A percentile compares a stretch with the other conserved stretches of the same genome.
These are phyloP conservation scores for Penicillium steckii DNA, from an alignment of 495 filamentous ascomycete genomes.

Conservation along the genomic window DNA sequence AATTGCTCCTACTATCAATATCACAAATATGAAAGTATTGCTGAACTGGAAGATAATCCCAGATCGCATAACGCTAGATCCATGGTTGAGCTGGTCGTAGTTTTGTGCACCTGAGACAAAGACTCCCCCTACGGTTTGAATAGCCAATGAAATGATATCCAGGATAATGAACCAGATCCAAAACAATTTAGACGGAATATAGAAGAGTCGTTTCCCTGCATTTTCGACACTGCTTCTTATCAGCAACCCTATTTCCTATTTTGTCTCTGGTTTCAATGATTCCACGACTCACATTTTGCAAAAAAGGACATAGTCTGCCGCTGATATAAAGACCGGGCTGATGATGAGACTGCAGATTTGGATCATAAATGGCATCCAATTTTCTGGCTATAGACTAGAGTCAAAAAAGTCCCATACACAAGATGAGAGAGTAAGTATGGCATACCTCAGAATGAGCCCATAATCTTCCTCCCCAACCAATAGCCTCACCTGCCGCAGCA, in stretches of 20 bases:
- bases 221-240: conserved; percentile 1
- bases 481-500: not conserved
- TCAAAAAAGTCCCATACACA: not conserved
- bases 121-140: conserved; percentile 7
- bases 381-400: not conserved
- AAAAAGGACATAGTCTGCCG: conserved; percentile 6
- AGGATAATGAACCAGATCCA: conserved; percentile 1
- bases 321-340: conserved; percentile 5
- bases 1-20: not conserved
- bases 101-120: conserved; percentile 1
- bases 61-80: not conserved
- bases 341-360: conserved; percentile 7
- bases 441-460: conserved; percentile 5
- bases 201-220: not conserved
- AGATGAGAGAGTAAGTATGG: not conserved
- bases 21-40: conserved; percentile 2
- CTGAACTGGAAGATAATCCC: conserved; percentile 9
- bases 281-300: conserved; percentile 7
- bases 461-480: conserved; percentile 2
- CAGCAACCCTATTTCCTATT: not conserved
- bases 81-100: not conserved
- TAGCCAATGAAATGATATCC: conserved; percentile 7
- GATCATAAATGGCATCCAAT: conserved; percentile 8
- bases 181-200: not conserved
- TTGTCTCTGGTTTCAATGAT: not conserved